Conservation (phyloP, 2,329 filamentous ascomycete genomes). For the Fusarium udum region DNA sequence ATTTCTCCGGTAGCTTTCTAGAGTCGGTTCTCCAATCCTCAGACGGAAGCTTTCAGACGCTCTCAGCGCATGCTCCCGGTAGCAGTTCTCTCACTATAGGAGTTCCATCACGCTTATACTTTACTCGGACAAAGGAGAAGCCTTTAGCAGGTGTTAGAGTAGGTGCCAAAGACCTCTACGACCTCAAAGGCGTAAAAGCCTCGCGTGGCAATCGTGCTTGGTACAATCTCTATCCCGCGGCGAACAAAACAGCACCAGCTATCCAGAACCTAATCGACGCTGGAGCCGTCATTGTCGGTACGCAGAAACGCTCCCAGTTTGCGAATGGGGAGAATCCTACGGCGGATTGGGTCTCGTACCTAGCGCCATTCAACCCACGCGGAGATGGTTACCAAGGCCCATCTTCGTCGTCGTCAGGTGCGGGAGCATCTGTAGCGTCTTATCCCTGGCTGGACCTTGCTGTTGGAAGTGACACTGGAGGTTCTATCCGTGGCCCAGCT, state of each 20-base stretch:
- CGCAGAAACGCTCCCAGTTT: conserved; percentile 24
- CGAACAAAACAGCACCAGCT: background rate
- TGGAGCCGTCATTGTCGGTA: conserved; percentile 19
- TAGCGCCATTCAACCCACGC: conserved; percentile 55
- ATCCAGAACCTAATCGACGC: conserved; percentile 18
- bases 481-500: conserved; percentile 56
- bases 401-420: conserved; percentile 56
- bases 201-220: conserved; percentile 13
- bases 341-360: conserved; percentile 46
- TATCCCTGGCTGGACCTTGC: conserved; percentile 55
- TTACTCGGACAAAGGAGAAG: background rate
- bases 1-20: background rate
- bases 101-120: conserved; percentile 16
- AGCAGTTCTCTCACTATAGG: background rate
- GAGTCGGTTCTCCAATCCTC: background rate
- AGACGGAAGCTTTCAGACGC: background rate
- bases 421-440: conserved; percentile 50
- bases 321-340: conserved; percentile 3
- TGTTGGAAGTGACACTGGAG: conserved; percentile 29
- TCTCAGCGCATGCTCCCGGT: background rate
- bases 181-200: conserved; percentile 21
- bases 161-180: conserved; percentile 23
- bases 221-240: background rate
- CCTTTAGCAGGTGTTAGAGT: conserved; percentile 5
- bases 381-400: conserved; percentile 57